Evolutionary conservation across 1,284 basidiomycete species (phyloP), one percentile per base, ranked within the genome.

Genomic region (Hymenochaete sp.): DNA sequence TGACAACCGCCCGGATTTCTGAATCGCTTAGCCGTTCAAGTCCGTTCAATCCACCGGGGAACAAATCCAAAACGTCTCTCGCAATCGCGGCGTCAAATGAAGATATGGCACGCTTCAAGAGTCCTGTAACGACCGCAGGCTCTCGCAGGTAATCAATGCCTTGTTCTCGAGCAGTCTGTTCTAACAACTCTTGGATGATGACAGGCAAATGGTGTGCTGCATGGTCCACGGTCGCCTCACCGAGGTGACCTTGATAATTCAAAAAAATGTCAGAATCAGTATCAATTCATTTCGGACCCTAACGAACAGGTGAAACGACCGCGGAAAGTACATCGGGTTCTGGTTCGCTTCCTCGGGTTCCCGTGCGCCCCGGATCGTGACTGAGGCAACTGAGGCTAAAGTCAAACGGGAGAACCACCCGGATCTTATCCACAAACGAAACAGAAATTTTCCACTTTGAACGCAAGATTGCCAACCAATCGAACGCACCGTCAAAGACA

Each of bases 181-280:
- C 65, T 24, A 82, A 60, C 53, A 73, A 75, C 51, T 79, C 67
- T 28, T 67, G 69, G 27, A 82, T 67, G 56, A 82, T 82, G 54
- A 79, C 77, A 41, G 79, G 80, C 46, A 83, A 66, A 56, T 81
- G 77, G 53, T 75, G 66, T 29, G 77, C 73, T 45, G 79, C 77
- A 52, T 82, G 77, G 52, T 76, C 73, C 8, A 80, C 82, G 0
- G 48, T 50, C 32, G 48, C 28, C 36, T 50, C 48, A 3, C 48
- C 48, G 26, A 50, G 48, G 38, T 50, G 48, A 14, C 48, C 48
- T 50, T 44, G 19, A 14, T n/a, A 35, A 35, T 31, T 10, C 9
- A 31, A 31, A 14, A 31, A 31, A 9, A n/a, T n/a, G n/a, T n/a
- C n/a, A n/a, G n/a, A n/a, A n/a, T n/a, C n/a, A n/a, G n/a, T n/a